Evolutionary conservation across 108 stramenopile species (phyloP).

Genomic region (Skeletonema marinoi): DNA sequence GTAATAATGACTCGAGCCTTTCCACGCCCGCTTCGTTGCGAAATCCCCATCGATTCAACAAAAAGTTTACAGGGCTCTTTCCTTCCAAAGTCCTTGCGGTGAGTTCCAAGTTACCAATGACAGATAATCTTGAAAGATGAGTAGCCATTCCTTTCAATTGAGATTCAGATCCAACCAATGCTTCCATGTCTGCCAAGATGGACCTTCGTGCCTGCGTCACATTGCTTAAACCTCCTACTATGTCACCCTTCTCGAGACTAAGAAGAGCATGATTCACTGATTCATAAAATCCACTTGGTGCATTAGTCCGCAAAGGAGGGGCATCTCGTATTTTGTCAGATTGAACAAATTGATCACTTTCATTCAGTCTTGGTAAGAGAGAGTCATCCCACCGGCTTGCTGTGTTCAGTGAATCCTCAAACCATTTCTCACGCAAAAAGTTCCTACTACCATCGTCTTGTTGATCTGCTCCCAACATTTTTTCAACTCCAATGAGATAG

Average conservation of each 20-base stretch:
- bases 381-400: constrained; percentile 38
- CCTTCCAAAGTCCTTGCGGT: constrained; percentile 26
- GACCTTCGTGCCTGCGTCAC: constrained; percentile 25
- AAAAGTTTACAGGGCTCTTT: background rate
- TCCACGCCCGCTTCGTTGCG: constrained; percentile 9
- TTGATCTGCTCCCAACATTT: background rate
- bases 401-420: constrained; percentile 54
- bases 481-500: constrained; percentile 32
- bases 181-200: constrained; percentile 35
- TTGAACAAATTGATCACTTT: background rate
- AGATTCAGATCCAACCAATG: constrained; percentile 37
- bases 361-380: constrained; percentile 22
- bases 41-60: constrained; percentile 34
- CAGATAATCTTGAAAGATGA: constrained; percentile 33
- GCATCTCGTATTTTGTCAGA: background rate
- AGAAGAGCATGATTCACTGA: constrained; percentile 23
- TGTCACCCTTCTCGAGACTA: constrained; percentile 27
- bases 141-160: constrained; percentile 20
- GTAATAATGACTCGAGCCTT: constrained; percentile 21
- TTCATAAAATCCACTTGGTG: constrained; percentile 27
- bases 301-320: background rate
- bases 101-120: constrained; percentile 21
- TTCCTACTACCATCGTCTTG: background rate
- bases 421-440: constrained; percentile 66
- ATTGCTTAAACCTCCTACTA: constrained; percentile 21